Percentiles rank a stretch among this genome's conserved stretches.
Conservation (phyloP, 2,329 filamentous ascomycete genomes). For the Epichloe amarillans region DNA sequence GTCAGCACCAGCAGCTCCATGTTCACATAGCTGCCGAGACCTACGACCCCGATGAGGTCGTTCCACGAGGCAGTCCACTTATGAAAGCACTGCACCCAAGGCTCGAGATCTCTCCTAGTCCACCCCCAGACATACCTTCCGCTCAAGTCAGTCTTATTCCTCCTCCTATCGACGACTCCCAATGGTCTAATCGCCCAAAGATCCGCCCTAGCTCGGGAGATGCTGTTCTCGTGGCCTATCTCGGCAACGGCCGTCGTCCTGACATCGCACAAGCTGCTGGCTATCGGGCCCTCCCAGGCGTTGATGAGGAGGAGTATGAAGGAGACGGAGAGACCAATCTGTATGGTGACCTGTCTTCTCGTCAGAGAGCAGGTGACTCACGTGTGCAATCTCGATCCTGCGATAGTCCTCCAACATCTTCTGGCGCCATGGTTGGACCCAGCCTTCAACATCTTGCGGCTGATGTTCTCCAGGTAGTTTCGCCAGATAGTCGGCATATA, state of each 20-base stretch:
- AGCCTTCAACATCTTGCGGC: conserved; percentile 19
- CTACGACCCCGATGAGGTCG: conserved; percentile 32
- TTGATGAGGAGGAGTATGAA: conserved; percentile 28
- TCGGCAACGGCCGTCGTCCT: conserved; percentile 49
- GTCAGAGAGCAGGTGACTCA: neutral
- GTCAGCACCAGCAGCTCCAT: conserved; percentile 19
- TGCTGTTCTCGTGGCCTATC: conserved; percentile 51
- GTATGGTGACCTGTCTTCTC: neutral
- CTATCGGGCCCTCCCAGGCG: conserved; percentile 35
- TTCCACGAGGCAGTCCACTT: conserved; percentile 27
- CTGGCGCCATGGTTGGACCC: conserved; percentile 6
- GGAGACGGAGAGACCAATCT: conserved; percentile 14
- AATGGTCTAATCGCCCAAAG: conserved; percentile 39
- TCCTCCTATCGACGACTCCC: conserved; percentile 24
- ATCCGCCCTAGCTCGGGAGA: conserved; percentile 45
- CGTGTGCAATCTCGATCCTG: neutral
- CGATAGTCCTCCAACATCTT: neutral
- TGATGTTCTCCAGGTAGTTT: conserved; percentile 18
- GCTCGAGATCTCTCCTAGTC: conserved; percentile 19
- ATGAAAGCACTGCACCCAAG: conserved; percentile 22
- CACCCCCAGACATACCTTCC: conserved; percentile 22
- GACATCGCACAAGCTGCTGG: conserved; percentile 50
- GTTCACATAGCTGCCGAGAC: conserved; percentile 18
- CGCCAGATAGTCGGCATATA: conserved; percentile 7
- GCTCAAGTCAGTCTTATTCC: conserved; percentile 22